phyloP scores from a whole-genome alignment of 208 protist genomes.

The Trypanosoma avium region DNA sequence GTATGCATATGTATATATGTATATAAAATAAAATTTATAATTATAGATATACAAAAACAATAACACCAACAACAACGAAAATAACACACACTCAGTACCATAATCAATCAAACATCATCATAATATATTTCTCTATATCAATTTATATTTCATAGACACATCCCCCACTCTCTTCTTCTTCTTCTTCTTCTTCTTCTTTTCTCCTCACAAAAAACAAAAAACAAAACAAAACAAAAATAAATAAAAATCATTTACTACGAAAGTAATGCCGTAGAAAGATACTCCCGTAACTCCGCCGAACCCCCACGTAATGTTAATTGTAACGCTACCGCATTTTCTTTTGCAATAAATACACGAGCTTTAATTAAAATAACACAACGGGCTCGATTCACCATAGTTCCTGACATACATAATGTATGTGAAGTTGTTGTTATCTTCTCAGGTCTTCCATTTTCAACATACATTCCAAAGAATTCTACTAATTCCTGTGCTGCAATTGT shows the following conservation, averaged over 20 bases:
- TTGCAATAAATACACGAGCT: conserved; percentile 75
- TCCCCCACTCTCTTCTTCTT: background rate
- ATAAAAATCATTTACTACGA: too few relatives aligned
- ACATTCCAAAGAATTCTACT: conserved; percentile 85
- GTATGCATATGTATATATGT: too few relatives aligned
- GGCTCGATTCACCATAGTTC: conserved; percentile 54
- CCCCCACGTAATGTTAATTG: conserved; percentile 79
- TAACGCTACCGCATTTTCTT: conserved; percentile 68
- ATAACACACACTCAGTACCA: too few relatives aligned
- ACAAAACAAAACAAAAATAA: too few relatives aligned
- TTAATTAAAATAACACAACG: conserved; percentile 71
- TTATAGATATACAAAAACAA: too few relatives aligned
- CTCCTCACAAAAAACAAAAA: too few relatives aligned
- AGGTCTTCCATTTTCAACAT: conserved; percentile 66
- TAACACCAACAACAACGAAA: too few relatives aligned
- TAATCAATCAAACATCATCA: too few relatives aligned
- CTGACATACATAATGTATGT: conserved; percentile 82
- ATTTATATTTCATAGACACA: too few relatives aligned
- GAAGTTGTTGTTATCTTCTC: conserved; percentile 70
- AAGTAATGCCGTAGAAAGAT: conserved; percentile 65
- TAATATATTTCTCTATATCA: too few relatives aligned
- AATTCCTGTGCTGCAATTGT: conserved; percentile 79
- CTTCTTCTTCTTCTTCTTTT: conserved; percentile 7
- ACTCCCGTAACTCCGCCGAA: conserved; percentile 65
- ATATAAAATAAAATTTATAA: too few relatives aligned